A percentile compares a stretch with the other conserved stretches of the same genome.
Conservation (phyloP, 768 basidiomycete genomes). For the Mycena galopus region DNA sequence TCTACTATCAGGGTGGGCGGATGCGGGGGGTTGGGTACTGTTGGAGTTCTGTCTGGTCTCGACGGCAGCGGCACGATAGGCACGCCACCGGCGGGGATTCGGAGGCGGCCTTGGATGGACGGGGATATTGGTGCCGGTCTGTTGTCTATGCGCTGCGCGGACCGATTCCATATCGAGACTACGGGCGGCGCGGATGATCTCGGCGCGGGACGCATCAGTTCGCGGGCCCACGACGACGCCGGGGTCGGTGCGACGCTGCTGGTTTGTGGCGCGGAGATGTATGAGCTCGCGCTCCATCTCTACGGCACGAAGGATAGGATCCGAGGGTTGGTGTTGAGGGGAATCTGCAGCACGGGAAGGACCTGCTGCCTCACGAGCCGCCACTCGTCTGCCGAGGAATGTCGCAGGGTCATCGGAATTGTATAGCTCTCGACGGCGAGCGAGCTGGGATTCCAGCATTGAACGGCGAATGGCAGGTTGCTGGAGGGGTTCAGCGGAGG, state of each 20-base stretch:
- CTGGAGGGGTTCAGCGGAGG: slow-evolving; percentile 34
- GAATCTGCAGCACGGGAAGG: slow-evolving; percentile 33
- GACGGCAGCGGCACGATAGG: slow-evolving; percentile 18
- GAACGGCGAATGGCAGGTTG: slow-evolving; percentile 39
- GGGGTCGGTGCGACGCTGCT: slow-evolving; percentile 44
- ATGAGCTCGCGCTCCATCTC: slow-evolving; percentile 46
- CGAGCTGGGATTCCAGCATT: slow-evolving; percentile 41
- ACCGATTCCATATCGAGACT: slow-evolving; percentile 38
- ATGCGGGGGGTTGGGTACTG: slow-evolving; percentile 39
- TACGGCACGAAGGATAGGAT: slow-evolving; percentile 35
- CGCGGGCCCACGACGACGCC: slow-evolving; percentile 15
- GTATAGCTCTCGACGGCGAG: slow-evolving; percentile 40
- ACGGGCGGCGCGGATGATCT: slow-evolving; percentile 34
- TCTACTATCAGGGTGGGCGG: slow-evolving; percentile 43
- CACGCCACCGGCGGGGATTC: slow-evolving; percentile 43
- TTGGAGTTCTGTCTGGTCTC: slow-evolving; percentile 38
- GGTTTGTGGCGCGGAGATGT: slow-evolving; percentile 33
- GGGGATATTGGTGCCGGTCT: slow-evolving; percentile 12
- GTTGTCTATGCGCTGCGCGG: slow-evolving; percentile 27
- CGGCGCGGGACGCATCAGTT: slow-evolving; percentile 26
- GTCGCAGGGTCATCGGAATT: slow-evolving; percentile 53
- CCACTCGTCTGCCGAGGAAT: slow-evolving; percentile 54
- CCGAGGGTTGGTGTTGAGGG: slow-evolving; percentile 21
- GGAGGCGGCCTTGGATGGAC: slow-evolving; percentile 28
- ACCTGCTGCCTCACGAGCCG: slow-evolving; percentile 52